Conservation (phyloP, 2,329 filamentous ascomycete genomes). For the Macrophomina tecta region DNA sequence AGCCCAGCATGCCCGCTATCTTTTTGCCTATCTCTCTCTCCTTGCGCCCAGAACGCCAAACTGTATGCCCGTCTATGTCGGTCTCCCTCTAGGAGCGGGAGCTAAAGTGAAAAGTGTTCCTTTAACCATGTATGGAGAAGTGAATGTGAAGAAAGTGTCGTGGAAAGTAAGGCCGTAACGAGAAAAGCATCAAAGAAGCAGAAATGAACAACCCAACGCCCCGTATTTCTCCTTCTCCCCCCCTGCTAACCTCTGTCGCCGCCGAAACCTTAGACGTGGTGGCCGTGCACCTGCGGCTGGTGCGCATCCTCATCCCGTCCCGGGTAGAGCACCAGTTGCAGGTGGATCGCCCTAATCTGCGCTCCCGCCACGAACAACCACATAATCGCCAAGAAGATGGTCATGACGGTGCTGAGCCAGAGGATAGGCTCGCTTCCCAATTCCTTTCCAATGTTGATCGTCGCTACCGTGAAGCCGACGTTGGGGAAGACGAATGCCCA, state of each 20-base stretch:
- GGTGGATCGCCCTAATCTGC: conserved; percentile 58
- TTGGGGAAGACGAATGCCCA: conserved; percentile 63
- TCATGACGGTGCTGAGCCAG: conserved; percentile 54
- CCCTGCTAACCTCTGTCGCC: background rate
- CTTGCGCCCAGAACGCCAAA: too few species aligned
- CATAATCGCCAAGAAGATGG: conserved; percentile 57
- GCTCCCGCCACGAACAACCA: conserved; percentile 62
- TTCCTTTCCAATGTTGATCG: conserved; percentile 46
- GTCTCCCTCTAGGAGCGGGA: background rate
- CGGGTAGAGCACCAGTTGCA: conserved; percentile 62
- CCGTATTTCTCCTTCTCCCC: background rate
- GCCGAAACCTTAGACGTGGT: background rate
- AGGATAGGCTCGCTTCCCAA: conserved; percentile 44
- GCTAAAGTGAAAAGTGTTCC: background rate
- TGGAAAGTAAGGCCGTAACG: background rate
- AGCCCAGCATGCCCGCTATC: background rate
- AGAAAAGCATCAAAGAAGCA: background rate
- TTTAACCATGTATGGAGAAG: conserved; percentile 3
- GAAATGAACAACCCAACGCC: background rate
- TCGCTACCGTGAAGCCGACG: conserved; percentile 51
- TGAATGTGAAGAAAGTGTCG: conserved; percentile 5
- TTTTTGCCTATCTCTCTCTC: background rate
- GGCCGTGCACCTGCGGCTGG: background rate
- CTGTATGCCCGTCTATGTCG: too few species aligned
- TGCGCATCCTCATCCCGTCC: conserved; percentile 40